Evolutionary conservation across 108 stramenopile genomes (phyloP).

Genomic region (Epipyxis sp.): DNA sequence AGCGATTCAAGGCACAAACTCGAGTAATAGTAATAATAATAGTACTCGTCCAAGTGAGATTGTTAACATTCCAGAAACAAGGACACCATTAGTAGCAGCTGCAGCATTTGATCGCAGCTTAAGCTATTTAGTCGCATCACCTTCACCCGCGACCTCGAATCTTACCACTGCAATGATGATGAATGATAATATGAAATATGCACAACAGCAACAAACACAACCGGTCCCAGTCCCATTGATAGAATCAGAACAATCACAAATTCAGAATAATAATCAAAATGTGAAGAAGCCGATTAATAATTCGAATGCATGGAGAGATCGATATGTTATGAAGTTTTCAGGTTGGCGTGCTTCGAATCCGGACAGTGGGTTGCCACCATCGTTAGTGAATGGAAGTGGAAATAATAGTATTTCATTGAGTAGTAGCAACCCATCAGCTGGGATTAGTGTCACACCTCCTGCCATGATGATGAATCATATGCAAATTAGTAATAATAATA

Average conservation of each 20-base stretch:
- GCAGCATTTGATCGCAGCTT: neutral
- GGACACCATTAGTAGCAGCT: conserved; percentile 23
- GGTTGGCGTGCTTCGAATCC: conserved; percentile 25
- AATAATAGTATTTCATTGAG: too few relatives aligned
- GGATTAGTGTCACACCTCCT: too few relatives aligned
- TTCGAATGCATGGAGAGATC: conserved; percentile 8
- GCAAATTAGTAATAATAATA: too few relatives aligned
- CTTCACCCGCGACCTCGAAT: neutral
- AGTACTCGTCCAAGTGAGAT: neutral
- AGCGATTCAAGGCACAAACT: neutral
- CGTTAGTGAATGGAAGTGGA: too few relatives aligned
- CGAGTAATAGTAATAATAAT: neutral
- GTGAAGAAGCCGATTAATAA: neutral
- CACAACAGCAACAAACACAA: neutral
- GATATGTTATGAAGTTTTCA: conserved; percentile 24
- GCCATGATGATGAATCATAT: too few relatives aligned
- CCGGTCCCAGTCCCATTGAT: neutral
- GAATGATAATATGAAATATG: neutral
- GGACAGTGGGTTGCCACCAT: conserved; percentile 20
- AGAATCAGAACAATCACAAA: neutral
- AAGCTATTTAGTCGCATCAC: neutral
- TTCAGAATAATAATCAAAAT: neutral
- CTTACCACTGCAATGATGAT: neutral
- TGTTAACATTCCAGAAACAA: neutral
- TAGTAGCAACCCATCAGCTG: too few relatives aligned